A percentile compares a stretch with the other conserved stretches of the same genome.
phyloP scores from a whole-genome alignment of 345 rosid genomes.

The Eucalyptus guilfoylei region DNA sequence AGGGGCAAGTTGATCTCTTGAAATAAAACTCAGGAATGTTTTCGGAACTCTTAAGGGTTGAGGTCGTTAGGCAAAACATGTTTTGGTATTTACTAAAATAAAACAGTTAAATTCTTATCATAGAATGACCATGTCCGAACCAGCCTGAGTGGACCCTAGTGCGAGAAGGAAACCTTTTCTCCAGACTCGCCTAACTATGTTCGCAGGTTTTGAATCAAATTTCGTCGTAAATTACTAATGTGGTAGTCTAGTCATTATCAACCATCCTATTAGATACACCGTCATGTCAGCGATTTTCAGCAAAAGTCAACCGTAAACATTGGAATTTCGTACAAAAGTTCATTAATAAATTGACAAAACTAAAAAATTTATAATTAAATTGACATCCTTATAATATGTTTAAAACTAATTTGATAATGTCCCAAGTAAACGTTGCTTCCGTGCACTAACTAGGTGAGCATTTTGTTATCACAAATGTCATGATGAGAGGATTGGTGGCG shows the following conservation, averaged over 20 bases:
- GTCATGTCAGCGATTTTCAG: accelerated
- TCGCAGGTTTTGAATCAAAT: not conserved
- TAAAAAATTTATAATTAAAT: too few relatives aligned
- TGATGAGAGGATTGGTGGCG: not conserved
- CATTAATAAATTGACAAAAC: too few relatives aligned
- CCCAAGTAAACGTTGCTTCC: not conserved
- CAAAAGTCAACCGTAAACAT: too few relatives aligned
- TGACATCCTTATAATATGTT: accelerated
- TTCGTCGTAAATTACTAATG: too few relatives aligned
- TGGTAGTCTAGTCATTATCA: accelerated
- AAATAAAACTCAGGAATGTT: not conserved
- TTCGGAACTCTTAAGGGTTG: not conserved
- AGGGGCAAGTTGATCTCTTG: not conserved
- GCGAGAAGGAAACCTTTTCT: not conserved
- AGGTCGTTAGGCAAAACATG: not conserved
- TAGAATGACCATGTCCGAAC: not conserved
- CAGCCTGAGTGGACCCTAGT: not conserved
- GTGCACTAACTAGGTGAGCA: not conserved
- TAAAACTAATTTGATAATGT: not conserved
- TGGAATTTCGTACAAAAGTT: too few relatives aligned
- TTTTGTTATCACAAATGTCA: not conserved
- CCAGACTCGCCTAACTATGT: not conserved
- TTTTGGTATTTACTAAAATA: not conserved
- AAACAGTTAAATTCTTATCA: not conserved
- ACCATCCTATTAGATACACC: too few relatives aligned